Base-by-base conservation (phyloP, 176 grass and related monocot genomes). In the Zizania latifolia region DNA sequence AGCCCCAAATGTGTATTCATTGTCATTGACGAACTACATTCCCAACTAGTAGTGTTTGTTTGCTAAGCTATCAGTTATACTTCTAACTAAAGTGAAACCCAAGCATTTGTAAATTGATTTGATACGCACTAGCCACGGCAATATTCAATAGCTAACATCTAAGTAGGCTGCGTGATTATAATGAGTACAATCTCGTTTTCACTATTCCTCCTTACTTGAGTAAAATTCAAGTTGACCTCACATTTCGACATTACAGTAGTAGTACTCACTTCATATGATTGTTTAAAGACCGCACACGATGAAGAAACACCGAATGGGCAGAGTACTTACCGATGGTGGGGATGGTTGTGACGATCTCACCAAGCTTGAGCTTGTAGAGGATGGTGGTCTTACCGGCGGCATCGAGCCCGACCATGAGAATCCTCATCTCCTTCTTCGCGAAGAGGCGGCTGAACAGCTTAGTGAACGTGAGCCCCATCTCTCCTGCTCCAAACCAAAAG, bases 361-460 rank as follows among this genome's bases (percentile, higher is more conserved):
- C 91, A 12, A 93, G 91, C 88, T 93, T 93, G 61, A 93, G 84
- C 78, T 93, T 93, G 78, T 93, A 93, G 70, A 93, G 91, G 74
- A 93, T 93, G 69, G 91, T 93, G 78, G 91, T 93, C 78, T 93
- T 93, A 90, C 91, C 91, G 36, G 91, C 91, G 13, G 91, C 91
- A 65, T 93, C 91, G 14, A 93, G 88, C 12, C 91, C 91, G 4
- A 93, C 91, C 91, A 93, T 93, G 58, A 93, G 78, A 50, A 93
- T 93, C 91, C 91, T 85, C 91, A 93, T 93, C 82, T 93, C 91
- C 88, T 86, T 93, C 85, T 93, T 93, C 2, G 91, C 91, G 58
- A 93, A 93, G 19, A 93, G 91, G 64, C 82, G 82, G 84, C 88
- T 93, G 78, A 93, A 93, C 58, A 93, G 78, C 82, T 93, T 93